A percentile compares a stretch with the other conserved stretches of the same genome.
These are phyloP conservation scores for Ilyonectria mors-panacis DNA, from an alignment of 2,329 filamentous ascomycete genomes.

Conservation along the genomic window DNA sequence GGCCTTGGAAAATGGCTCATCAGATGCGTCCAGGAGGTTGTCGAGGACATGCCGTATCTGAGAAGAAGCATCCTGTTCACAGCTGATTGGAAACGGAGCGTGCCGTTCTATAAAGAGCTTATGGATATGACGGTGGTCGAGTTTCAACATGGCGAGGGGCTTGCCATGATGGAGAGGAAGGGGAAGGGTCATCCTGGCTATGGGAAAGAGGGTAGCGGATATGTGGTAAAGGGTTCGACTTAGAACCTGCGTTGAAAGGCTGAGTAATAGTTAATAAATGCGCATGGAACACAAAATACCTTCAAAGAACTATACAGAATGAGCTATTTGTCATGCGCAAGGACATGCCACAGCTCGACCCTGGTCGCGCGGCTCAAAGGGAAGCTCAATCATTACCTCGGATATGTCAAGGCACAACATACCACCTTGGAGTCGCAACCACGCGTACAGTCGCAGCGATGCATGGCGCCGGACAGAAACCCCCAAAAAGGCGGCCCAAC, in stretches of 20 bases:
- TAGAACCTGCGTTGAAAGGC: neutral
- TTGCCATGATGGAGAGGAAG: slow-evolving; percentile 48
- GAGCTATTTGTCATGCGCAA: neutral
- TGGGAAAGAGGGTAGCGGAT: slow-evolving; percentile 27
- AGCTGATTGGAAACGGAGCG: slow-evolving; percentile 50
- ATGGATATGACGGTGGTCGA: slow-evolving; percentile 51
- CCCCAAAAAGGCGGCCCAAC: slow-evolving; percentile 10
- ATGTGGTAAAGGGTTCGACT: slow-evolving; percentile 4
- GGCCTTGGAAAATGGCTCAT: slow-evolving; percentile 76
- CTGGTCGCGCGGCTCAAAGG: slow-evolving; percentile 1
- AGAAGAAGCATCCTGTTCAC: slow-evolving; percentile 68
- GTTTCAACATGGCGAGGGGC: slow-evolving; percentile 37
- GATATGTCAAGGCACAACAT: neutral
- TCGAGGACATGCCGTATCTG: slow-evolving; percentile 67
- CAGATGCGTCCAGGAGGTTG: slow-evolving; percentile 66
- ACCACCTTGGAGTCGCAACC: neutral
- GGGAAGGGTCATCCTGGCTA: slow-evolving; percentile 43
- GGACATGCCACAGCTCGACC: neutral
- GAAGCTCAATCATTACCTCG: slow-evolving; percentile 3
- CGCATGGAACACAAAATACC: neutral
- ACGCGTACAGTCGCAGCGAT: neutral
- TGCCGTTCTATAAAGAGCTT: slow-evolving; percentile 53
- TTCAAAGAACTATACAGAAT: too few relatives aligned
- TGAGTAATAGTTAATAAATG: neutral
- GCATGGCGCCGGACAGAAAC: neutral